Conservation (phyloP, 441 rosid genomes). For the Gossypium schwendimanii region DNA sequence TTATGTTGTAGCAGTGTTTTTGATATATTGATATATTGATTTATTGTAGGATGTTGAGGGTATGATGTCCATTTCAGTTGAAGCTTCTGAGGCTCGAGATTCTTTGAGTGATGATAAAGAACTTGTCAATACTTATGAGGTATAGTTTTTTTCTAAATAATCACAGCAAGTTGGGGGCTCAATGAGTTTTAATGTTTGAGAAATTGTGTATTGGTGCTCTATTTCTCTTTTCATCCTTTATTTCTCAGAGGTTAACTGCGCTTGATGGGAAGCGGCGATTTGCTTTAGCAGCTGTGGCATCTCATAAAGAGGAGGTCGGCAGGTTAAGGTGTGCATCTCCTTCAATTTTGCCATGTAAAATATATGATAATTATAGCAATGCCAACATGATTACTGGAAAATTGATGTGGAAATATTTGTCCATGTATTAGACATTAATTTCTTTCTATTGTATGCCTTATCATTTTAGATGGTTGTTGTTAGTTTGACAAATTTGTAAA, state of each 20-base stretch:
- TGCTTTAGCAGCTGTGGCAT: slow-evolving; percentile 93
- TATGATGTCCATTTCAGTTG: slow-evolving; percentile 99
- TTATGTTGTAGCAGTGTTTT: not conserved
- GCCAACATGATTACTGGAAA: not conserved
- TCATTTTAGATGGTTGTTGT: not conserved
- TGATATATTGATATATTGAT: slow-evolving; percentile 14
- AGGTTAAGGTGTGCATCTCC: slow-evolving; percentile 65
- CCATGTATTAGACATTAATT: not conserved
- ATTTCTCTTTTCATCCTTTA: slow-evolving; percentile 7
- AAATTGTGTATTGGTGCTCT: not conserved
- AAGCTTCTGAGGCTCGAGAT: slow-evolving; percentile 89
- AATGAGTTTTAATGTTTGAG: slow-evolving; percentile 8
- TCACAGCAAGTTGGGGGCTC: slow-evolving; percentile 7
- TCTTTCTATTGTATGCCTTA: not conserved
- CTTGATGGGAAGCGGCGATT: slow-evolving; percentile 98
- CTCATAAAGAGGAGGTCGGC: slow-evolving; percentile 89
- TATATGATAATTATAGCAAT: not conserved
- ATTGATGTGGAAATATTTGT: not conserved
- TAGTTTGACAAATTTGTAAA: not conserved
- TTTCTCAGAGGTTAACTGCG: slow-evolving; percentile 81
- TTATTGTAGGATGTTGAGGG: slow-evolving; percentile 86
- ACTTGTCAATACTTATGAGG: slow-evolving; percentile 90
- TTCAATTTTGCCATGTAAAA: not conserved
- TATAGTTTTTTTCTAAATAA: slow-evolving; percentile 22
- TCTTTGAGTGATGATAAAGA: slow-evolving; percentile 95